Percentiles rank a stretch among this genome's conserved stretches.
Evolutionary conservation across 108 stramenopile species (phyloP).

Genomic region (Conticribra guillardii): DNA sequence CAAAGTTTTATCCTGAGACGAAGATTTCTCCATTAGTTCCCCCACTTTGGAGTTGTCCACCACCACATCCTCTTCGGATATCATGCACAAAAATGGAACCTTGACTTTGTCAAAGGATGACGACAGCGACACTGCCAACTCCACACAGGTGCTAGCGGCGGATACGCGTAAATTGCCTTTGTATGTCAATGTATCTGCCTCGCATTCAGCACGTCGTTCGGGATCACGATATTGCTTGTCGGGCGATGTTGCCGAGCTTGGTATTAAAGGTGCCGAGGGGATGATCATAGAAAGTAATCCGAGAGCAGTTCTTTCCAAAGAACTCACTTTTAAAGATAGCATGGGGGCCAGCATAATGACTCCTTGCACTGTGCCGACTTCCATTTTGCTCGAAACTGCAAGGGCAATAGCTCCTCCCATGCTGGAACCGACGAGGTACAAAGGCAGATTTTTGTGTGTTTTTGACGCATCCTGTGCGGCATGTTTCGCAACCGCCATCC

Average conservation of each 20-base stretch:
- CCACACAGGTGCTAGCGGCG: slow-evolving; percentile 76
- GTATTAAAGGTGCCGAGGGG: slow-evolving; percentile 64
- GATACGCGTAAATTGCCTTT: slow-evolving; percentile 46
- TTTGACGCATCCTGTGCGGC: slow-evolving; percentile 37
- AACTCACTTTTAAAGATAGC: slow-evolving; percentile 67
- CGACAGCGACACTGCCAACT: slow-evolving; percentile 53
- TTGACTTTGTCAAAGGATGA: slow-evolving; percentile 46
- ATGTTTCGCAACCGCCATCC: slow-evolving; percentile 56
- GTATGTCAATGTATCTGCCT: slow-evolving; percentile 58
- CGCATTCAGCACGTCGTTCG: slow-evolving; percentile 69
- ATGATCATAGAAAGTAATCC: slow-evolving; percentile 47
- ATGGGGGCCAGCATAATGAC: slow-evolving; percentile 84
- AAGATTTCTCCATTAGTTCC: slow-evolving; percentile 53
- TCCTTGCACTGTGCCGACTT: slow-evolving; percentile 32
- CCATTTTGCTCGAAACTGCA: slow-evolving; percentile 55
- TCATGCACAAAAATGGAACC: slow-evolving; percentile 67
- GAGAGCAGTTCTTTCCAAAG: slow-evolving; percentile 44
- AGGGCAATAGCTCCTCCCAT: slow-evolving; percentile 88
- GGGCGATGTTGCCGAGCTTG: slow-evolving; percentile 62
- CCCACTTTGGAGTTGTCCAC: slow-evolving; percentile 73
- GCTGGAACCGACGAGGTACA: slow-evolving; percentile 75
- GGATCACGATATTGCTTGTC: slow-evolving; percentile 79
- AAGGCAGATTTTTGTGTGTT: slow-evolving; percentile 23
- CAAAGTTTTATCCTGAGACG: slow-evolving; percentile 66
- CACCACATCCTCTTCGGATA: slow-evolving; percentile 84